Base-by-base conservation (phyloP, 441 rosid species). In the Euphorbia corollata region DNA sequence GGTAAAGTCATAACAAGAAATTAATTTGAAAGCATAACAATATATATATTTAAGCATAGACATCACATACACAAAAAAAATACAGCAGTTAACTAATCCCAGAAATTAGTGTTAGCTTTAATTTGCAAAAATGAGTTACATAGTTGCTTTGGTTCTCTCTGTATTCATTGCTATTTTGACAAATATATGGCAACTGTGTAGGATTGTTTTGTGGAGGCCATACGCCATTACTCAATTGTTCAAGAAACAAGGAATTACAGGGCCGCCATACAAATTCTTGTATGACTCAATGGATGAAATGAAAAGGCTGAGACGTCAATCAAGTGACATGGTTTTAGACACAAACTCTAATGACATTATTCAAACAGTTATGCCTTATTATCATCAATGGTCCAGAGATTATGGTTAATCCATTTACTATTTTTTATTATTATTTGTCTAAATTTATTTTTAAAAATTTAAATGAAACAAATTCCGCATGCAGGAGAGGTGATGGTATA, bases 241-340 rank as follows among this genome's bases (percentile, higher is more conserved):
- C 23, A 15, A 27, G 43, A 58, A 70, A 13, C 81, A 77, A 70
- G 81, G 83, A 41, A 50, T 77, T 23, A 20, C 22, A 8, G 81
- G 79, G 1, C 81, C 81, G 32, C 23, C 70, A 2, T 77, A 77
- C 53, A 36, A 20, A 0, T 18, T 71, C 23, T 50, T 75, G 8
- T 62, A 61, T 3, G 84, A 82, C 8, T 81, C 78, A 63, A 70
- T 75, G 4, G n/a, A 20, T 1, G 68, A 74, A 56, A 70, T 72
- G 13, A 68, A 70, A 62, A 65, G 43, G 72, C 19, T 70, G 54
- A 48, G 19, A 23, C 19, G 38, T 61, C 67, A 27, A 15, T 65
- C 74, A 1, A 6, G 1, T 23, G 45, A 57, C 22, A 22, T 53
- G 5, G 59, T 74, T 23, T 55, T 78, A 18, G 77, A 74, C 56